phyloP scores from a whole-genome alignment of 805 yeast species.

The Saturnispora mendoncae region DNA sequence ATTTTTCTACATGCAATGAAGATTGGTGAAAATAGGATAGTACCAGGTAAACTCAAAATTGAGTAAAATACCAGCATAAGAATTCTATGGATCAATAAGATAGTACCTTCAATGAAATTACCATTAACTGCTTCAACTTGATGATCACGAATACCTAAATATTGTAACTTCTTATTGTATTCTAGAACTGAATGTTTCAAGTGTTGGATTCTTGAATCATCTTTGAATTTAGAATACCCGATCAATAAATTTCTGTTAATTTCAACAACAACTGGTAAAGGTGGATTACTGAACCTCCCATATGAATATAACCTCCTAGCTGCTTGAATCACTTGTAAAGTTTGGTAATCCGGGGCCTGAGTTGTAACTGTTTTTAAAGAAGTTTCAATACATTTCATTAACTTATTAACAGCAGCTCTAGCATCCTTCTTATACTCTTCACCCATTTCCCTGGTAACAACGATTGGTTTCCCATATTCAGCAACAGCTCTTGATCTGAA shows the following conservation, averaged over 20 bases:
- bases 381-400: constrained; percentile 56
- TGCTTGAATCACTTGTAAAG: constrained; percentile 84
- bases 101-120: constrained; percentile 40
- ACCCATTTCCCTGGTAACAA: constrained; percentile 52
- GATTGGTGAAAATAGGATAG: constrained; percentile 79
- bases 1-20: constrained; percentile 66
- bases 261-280: constrained; percentile 79
- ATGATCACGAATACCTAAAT: constrained; percentile 61
- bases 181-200: constrained; percentile 54
- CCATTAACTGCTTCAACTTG: constrained; percentile 52
- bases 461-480: constrained; percentile 85
- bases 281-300: constrained; percentile 35
- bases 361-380: constrained; percentile 78
- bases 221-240: constrained; percentile 69
- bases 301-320: constrained; percentile 81
- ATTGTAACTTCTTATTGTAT: constrained; percentile 58
- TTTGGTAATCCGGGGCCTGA: constrained; percentile 79
- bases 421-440: constrained; percentile 55
- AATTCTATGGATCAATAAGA: constrained; percentile 49
- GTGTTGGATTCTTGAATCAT: constrained; percentile 59
- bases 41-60: constrained; percentile 74
- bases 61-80: constrained; percentile 46
- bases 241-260: constrained; percentile 78
- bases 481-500: constrained; percentile 92
- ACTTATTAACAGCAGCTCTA: constrained; percentile 58